Percentiles rank a stretch among this genome's conserved stretches.
phyloP scores from a whole-genome alignment of 768 basidiomycete genomes.

The Lenzites betulinus region DNA sequence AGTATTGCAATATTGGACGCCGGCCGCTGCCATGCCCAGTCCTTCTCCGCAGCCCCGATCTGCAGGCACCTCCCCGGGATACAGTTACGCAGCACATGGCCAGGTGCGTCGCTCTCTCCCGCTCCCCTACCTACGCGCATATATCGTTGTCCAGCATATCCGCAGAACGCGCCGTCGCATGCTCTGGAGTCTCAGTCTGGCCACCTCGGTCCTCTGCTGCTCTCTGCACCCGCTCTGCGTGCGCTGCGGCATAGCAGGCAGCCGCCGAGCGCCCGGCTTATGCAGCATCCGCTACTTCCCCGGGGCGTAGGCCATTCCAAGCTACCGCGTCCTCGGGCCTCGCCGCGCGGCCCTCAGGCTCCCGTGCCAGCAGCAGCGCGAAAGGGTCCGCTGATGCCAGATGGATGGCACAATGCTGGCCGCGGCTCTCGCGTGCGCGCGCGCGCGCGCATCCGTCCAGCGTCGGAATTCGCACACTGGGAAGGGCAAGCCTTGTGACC shows the following conservation, averaged over 20 bases:
- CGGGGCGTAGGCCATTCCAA: not conserved
- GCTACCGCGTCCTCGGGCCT: constrained; percentile 5
- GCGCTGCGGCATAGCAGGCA: no score
- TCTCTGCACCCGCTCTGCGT: no score
- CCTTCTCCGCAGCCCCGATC: constrained; percentile 13
- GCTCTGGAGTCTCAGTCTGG: no score
- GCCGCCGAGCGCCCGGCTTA: not conserved
- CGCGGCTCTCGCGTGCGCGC: no score
- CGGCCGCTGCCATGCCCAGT: not conserved
- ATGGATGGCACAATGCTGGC: no score
- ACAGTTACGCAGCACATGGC: not conserved
- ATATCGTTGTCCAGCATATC: not conserved
- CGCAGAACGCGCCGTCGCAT: no score
- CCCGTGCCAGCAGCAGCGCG: no score
- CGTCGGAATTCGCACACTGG: not conserved
- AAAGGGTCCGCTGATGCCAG: no score
- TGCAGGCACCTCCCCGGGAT: not conserved
- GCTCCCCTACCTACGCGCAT: not conserved
- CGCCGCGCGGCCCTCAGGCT: no score
- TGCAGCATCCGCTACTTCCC: not conserved
- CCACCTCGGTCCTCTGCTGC: no score
- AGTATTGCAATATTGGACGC: no score
- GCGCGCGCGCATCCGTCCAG: no score
- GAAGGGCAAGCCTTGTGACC: constrained; percentile 8
- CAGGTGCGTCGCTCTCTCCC: constrained; percentile 2